A percentile compares a stretch with the other conserved stretches of the same genome.
Evolutionary conservation across 1,284 basidiomycete genomes (phyloP).

Genomic region (Xerocomus cyaneibrunnescens): DNA sequence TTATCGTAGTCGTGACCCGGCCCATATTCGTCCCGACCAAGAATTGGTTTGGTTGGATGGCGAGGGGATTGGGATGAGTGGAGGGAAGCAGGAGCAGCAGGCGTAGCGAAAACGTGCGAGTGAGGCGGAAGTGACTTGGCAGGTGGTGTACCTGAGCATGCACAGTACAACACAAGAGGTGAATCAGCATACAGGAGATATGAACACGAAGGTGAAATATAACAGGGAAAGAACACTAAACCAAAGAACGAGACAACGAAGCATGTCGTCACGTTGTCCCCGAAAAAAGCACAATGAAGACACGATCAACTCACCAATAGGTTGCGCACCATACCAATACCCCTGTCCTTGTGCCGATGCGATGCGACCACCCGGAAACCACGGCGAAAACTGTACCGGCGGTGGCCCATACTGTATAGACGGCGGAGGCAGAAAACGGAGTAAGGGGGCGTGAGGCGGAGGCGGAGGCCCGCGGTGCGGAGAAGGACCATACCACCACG

Average conservation of each 20-base stretch:
- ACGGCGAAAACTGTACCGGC: slow-evolving; percentile 16
- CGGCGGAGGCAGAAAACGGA: slow-evolving; percentile 20
- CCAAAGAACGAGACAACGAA: background rate
- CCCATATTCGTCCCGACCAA: slow-evolving; percentile 7
- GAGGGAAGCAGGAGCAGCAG: slow-evolving; percentile 1
- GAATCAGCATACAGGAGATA: slow-evolving; percentile 14
- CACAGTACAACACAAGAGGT: slow-evolving; percentile 2
- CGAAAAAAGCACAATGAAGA: slow-evolving; percentile 8
- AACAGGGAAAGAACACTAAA: background rate
- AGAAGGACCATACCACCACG: slow-evolving; percentile 15
- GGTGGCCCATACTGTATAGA: slow-evolving; percentile 15
- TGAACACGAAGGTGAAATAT: background rate
- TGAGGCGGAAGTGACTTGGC: slow-evolving; percentile 5
- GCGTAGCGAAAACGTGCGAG: slow-evolving; percentile 2
- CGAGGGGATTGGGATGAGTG: slow-evolving; percentile 1
- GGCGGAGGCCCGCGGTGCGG: slow-evolving; percentile 8
- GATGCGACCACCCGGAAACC: slow-evolving; percentile 18
- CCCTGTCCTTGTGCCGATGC: slow-evolving; percentile 20
- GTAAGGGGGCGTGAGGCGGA: background rate
- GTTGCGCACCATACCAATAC: slow-evolving; percentile 24
- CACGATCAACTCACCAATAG: slow-evolving; percentile 20
- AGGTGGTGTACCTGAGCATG: slow-evolving; percentile 18
- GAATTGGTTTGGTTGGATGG: background rate
- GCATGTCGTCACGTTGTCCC: slow-evolving; percentile 2
- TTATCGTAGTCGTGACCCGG: slow-evolving; percentile 18